Conservation (phyloP, 352 stramenopile genomes). For the Phytophthora tentaculata region DNA sequence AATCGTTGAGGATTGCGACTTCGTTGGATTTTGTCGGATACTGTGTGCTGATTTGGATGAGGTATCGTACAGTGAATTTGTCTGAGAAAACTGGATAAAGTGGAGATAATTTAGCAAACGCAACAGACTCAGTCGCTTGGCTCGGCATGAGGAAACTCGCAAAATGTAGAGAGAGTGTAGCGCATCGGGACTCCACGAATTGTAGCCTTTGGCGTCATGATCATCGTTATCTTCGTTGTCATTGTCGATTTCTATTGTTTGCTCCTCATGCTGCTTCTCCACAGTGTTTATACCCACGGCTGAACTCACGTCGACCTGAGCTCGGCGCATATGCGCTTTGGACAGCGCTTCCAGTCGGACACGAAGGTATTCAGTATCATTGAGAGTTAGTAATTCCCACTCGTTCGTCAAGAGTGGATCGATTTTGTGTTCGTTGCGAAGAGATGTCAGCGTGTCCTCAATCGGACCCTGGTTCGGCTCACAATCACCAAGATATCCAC, state of each 20-base stretch:
- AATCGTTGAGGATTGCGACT: neutral
- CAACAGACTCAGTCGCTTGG: constrained; percentile 44
- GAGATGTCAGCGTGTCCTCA: constrained; percentile 9
- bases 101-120: constrained; percentile 62
- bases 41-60: neutral
- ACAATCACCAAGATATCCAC: constrained; percentile 23
- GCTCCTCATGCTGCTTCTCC: neutral
- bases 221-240: neutral
- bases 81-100: constrained; percentile 35
- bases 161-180: constrained; percentile 52
- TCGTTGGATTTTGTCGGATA: neutral
- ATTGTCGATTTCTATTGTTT: neutral
- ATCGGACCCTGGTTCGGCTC: constrained; percentile 7
- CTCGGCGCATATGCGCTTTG: constrained; percentile 43
- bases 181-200: constrained; percentile 28
- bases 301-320: constrained; percentile 37
- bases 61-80: neutral
- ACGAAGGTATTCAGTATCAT: constrained; percentile 44
- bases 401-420: constrained; percentile 47
- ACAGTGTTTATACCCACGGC: neutral
- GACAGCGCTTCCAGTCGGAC: constrained; percentile 44
- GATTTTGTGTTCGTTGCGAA: constrained; percentile 31
- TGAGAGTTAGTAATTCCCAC: constrained; percentile 45
- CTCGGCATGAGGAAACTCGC: constrained; percentile 46
- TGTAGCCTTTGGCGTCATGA: neutral